Percentiles rank a stretch among this genome's conserved stretches.
Evolutionary conservation across 2,329 filamentous ascomycete species (phyloP).

Genomic region (Fusarium abutilonis): DNA sequence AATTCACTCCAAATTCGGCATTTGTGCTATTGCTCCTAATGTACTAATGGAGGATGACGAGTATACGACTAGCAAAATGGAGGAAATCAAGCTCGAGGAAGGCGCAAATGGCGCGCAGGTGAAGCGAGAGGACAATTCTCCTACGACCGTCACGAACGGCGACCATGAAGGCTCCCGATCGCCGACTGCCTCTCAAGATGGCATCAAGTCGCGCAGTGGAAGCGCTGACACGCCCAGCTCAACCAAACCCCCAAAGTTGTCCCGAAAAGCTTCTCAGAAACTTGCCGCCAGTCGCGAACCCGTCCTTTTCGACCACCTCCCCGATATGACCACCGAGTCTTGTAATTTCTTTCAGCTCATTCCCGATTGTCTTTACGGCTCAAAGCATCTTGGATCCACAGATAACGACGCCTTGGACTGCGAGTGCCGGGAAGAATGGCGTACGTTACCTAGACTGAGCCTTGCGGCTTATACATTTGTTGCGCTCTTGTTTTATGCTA

Average conservation of each 20-base stretch:
- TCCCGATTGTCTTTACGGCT: constrained; percentile 86
- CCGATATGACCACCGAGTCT: constrained; percentile 81
- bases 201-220: constrained; percentile 58
- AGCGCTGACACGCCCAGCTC: constrained; percentile 60
- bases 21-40: constrained; percentile 37
- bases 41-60: constrained; percentile 56
- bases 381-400: constrained; percentile 89
- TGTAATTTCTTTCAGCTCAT: constrained; percentile 82
- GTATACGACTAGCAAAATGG: constrained; percentile 54
- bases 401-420: constrained; percentile 93
- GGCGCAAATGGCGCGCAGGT: constrained; percentile 51
- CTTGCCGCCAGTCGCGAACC: constrained; percentile 66
- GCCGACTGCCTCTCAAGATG: constrained; percentile 57
- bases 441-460: constrained; percentile 65
- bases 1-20: constrained; percentile 15
- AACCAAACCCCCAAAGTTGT: constrained; percentile 72
- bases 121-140: constrained; percentile 55
- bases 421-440: constrained; percentile 93
- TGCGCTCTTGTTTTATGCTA: constrained; percentile 12
- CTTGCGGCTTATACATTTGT: background rate
- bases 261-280: constrained; percentile 79
- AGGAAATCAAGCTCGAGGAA: constrained; percentile 58
- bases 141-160: constrained; percentile 51
- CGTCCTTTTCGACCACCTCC: constrained; percentile 76
- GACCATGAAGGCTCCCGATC: constrained; percentile 47